These are phyloP conservation scores for Leccinum barrowsii DNA, from an alignment of 768 basidiomycete genomes.

Conservation along the genomic window DNA sequence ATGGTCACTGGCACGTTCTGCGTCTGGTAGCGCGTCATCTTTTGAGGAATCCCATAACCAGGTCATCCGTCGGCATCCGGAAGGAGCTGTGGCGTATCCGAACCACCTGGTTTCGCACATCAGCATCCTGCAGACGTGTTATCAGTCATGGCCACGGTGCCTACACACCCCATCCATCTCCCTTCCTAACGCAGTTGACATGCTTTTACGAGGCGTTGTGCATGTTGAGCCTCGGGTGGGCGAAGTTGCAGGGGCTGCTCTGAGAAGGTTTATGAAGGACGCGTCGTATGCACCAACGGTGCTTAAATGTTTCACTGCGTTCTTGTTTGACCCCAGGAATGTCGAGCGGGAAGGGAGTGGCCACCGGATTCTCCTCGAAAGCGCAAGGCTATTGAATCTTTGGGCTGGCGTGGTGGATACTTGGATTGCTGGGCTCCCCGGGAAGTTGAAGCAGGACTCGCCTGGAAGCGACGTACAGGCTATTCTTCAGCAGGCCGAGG, in stretches of 20 bases:
- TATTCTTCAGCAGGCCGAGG: conserved; percentile 46
- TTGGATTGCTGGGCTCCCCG: conserved; percentile 55
- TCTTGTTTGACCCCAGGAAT: conserved; percentile 67
- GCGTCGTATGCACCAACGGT: conserved; percentile 51
- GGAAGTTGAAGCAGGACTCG: conserved; percentile 37
- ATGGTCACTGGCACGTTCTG: conserved; percentile 57
- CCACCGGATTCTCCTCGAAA: conserved; percentile 62
- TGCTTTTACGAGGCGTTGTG: conserved; percentile 77
- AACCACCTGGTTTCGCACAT: conserved; percentile 57
- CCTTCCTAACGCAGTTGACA: conserved; percentile 63
- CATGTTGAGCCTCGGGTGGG: conserved; percentile 78
- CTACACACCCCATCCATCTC: conserved; percentile 52
- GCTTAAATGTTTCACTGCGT: conserved; percentile 60
- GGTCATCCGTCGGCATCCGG: conserved; percentile 64
- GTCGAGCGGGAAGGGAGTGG: conserved; percentile 64
- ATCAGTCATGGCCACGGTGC: conserved; percentile 83
- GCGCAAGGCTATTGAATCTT: conserved; percentile 58
- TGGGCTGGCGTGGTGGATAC: conserved; percentile 72
- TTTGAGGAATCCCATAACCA: conserved; percentile 71
- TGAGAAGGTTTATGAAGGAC: conserved; percentile 72
- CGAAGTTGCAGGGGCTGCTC: conserved; percentile 61
- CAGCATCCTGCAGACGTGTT: conserved; percentile 67
- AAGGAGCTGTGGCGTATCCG: conserved; percentile 66
- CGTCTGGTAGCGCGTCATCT: conserved; percentile 36
- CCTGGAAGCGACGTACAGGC: conserved; percentile 40